phyloP scores from a whole-genome alignment of 257 asterid species.

The Jasminum sambac region DNA sequence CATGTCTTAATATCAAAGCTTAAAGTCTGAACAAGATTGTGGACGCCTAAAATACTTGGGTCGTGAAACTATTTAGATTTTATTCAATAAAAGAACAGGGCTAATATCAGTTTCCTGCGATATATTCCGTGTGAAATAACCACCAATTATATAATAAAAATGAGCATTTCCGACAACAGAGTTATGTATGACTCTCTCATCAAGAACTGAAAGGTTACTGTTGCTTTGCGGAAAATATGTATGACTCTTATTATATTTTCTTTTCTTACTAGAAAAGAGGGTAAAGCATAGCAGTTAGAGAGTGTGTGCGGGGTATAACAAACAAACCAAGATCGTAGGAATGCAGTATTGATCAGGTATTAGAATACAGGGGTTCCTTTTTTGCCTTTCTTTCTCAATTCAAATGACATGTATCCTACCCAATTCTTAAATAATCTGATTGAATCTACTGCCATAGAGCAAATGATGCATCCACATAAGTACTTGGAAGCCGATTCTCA shows the following conservation, averaged over 20 bases:
- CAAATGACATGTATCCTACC: background rate
- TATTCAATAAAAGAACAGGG: background rate
- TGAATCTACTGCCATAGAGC: background rate
- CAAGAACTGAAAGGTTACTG: background rate
- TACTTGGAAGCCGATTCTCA: background rate
- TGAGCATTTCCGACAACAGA: background rate
- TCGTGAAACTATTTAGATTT: background rate
- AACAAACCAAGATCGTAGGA: background rate
- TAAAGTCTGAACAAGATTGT: background rate
- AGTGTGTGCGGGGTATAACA: background rate
- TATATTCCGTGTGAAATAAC: background rate
- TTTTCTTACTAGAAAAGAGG: background rate
- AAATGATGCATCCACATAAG: background rate
- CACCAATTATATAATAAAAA: background rate
- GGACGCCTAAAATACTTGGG: background rate
- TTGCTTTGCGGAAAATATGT: background rate
- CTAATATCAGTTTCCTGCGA: background rate
- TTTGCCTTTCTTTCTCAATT: background rate
- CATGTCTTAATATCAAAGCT: background rate
- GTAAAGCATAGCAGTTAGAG: background rate
- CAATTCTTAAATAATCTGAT: background rate
- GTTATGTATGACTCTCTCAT: background rate
- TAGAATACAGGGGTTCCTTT: background rate
- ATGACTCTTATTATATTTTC: background rate
- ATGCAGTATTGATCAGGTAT: background rate